phyloP scores from a whole-genome alignment of 176 grass and related monocot species.

The Triticum monococcum region DNA sequence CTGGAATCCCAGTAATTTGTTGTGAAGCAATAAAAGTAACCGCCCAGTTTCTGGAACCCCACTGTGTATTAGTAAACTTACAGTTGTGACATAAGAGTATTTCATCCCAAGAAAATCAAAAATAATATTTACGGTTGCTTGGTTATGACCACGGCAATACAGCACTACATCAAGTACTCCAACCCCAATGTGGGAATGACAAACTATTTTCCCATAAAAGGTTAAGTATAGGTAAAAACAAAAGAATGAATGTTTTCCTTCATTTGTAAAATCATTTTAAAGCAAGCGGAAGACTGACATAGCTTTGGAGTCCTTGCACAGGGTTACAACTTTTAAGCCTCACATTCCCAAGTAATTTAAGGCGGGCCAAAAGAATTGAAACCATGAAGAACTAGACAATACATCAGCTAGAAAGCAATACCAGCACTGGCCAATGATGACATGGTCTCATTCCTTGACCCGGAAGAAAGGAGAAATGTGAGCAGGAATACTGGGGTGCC shows the following conservation, averaged over 20 bases:
- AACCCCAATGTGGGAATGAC: neutral
- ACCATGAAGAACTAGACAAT: neutral
- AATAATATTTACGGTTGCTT: neutral
- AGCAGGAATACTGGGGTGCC: conserved; percentile 47
- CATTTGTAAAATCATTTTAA: neutral
- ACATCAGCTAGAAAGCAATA: conserved; percentile 20
- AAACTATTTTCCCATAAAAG: neutral
- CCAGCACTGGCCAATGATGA: conserved; percentile 58
- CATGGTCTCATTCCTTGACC: conserved; percentile 60
- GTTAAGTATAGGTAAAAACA: neutral
- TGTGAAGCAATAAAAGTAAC: neutral
- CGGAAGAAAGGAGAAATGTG: conserved; percentile 58
- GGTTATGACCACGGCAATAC: neutral
- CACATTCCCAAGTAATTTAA: neutral
- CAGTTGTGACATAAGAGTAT: neutral
- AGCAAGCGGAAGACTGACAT: neutral
- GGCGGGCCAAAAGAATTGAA: neutral
- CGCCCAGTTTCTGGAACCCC: neutral
- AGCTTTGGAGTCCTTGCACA: neutral
- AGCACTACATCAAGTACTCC: neutral
- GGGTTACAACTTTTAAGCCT: neutral
- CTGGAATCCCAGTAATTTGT: neutral
- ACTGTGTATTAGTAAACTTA: neutral
- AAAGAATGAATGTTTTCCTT: neutral
- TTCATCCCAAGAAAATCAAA: neutral